These are phyloP conservation scores for Setaria italica DNA, from an alignment of 202 grass and related monocot species.

Conservation along the genomic window DNA sequence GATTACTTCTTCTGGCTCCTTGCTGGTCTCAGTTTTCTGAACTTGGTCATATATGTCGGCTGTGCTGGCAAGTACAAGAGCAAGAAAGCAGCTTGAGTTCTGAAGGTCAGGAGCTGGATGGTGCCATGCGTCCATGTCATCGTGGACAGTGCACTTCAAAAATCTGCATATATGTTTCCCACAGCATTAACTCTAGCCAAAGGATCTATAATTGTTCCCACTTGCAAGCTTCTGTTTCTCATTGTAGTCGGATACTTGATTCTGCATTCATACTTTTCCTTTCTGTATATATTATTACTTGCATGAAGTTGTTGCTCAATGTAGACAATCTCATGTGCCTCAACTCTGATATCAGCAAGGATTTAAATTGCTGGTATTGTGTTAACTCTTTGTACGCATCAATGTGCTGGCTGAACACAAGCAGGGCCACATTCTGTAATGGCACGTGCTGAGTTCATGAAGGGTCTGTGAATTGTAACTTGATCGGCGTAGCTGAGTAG, in stretches of 20 bases:
- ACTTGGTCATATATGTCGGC: conserved; percentile 63
- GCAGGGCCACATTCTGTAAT: neutral
- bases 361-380: neutral
- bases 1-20: conserved; percentile 94
- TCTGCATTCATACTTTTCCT: neutral
- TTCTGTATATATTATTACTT: conserved; percentile 24
- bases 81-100: conserved; percentile 76
- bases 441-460: neutral
- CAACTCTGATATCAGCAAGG: neutral
- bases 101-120: neutral
- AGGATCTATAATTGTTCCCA: neutral
- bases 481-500: neutral
- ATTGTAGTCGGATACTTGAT: conserved; percentile 8
- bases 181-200: neutral
- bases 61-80: conserved; percentile 72
- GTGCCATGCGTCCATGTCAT: neutral
- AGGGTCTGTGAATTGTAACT: neutral
- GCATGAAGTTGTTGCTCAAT: neutral
- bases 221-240: neutral
- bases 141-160: neutral
- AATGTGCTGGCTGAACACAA: neutral
- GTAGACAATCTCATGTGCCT: neutral
- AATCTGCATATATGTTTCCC: conserved; percentile 36
- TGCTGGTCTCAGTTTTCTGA: conserved; percentile 73
- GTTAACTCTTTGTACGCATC: neutral